Evolutionary conservation across 306 rosid genomes (phyloP).

Genomic region (Corylus heterophylla): DNA sequence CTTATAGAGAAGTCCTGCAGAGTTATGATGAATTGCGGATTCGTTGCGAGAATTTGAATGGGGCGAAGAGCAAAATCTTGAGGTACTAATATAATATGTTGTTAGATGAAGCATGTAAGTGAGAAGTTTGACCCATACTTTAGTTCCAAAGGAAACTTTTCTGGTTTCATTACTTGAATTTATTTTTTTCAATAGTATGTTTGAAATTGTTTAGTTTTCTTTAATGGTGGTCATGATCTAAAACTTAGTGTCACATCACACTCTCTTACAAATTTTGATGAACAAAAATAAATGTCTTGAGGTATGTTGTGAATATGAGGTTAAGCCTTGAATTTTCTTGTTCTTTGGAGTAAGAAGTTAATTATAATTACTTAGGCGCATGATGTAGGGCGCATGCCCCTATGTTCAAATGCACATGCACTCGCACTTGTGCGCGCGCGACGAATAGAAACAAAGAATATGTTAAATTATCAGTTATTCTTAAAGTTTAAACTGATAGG

Average conservation of each 20-base stretch:
- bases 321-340: slow-evolving; percentile 18
- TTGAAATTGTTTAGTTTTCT: background rate
- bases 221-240: background rate
- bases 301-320: slow-evolving; percentile 13
- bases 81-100: slow-evolving; percentile 48
- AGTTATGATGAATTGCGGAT: slow-evolving; percentile 43
- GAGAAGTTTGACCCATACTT: background rate
- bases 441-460: background rate
- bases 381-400: background rate
- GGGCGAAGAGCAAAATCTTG: slow-evolving; percentile 54
- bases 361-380: background rate
- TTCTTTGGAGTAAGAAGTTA: background rate
- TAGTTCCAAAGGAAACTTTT: background rate
- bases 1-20: slow-evolving; percentile 43
- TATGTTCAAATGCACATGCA: background rate
- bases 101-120: background rate
- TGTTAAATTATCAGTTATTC: too few species aligned
- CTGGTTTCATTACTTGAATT: background rate
- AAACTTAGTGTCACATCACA: background rate
- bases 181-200: background rate
- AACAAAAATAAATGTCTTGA: background rate
- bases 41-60: slow-evolving; percentile 43
- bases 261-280: background rate
- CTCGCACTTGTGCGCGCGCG: background rate
- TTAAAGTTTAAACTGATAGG: too few species aligned